Evolutionary conservation across 2,329 filamentous ascomycete species (phyloP).

Genomic region (Ophiocordyceps unilateralis): DNA sequence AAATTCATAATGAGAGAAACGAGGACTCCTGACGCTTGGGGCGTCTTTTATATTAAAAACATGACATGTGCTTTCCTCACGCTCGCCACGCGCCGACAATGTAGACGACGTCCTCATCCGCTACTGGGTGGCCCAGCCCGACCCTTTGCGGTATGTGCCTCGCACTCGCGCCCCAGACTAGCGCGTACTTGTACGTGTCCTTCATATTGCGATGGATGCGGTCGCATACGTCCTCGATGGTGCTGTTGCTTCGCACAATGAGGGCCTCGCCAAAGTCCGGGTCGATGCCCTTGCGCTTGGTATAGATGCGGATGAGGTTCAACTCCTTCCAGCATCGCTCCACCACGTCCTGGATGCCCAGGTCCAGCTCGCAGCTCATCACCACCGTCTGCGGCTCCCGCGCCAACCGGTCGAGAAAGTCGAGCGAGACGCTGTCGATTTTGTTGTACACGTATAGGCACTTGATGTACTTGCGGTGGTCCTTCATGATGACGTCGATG

Average conservation of each 20-base stretch:
- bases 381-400: slow-evolving; percentile 87
- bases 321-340: slow-evolving; percentile 93
- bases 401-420: slow-evolving; percentile 82
- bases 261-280: slow-evolving; percentile 82
- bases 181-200: slow-evolving; percentile 96
- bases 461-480: slow-evolving; percentile 92
- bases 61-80: neutral
- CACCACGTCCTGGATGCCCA: slow-evolving; percentile 85
- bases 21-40: neutral
- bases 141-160: slow-evolving; percentile 89
- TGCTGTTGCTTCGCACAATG: slow-evolving; percentile 76
- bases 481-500: slow-evolving; percentile 98
- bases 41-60: neutral
- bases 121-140: slow-evolving; percentile 65
- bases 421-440: slow-evolving; percentile 85
- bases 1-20: neutral
- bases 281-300: slow-evolving; percentile 84
- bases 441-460: slow-evolving; percentile 99
- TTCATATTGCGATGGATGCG: slow-evolving; percentile 85
- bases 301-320: slow-evolving; percentile 80
- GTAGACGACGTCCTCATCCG: slow-evolving; percentile 51
- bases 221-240: slow-evolving; percentile 94
- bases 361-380: slow-evolving; percentile 92
- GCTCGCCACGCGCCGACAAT: slow-evolving; percentile 49
- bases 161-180: slow-evolving; percentile 95